These are phyloP conservation scores for Trichoderma sp. DNA, from an alignment of 2,329 filamentous ascomycete genomes.

Conservation along the genomic window DNA sequence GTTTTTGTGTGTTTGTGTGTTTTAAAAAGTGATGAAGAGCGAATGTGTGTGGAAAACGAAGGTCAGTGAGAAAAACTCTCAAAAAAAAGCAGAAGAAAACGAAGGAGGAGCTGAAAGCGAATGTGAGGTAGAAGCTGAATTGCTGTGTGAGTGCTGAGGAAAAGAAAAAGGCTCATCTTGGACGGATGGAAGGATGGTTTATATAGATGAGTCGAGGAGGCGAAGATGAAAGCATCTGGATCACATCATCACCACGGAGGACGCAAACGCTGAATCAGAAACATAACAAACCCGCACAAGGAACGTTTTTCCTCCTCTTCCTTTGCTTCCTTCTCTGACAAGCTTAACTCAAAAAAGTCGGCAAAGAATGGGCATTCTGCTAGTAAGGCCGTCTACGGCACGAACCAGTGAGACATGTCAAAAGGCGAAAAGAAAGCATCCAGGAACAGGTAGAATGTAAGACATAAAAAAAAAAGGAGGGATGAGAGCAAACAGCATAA, in stretches of 20 bases:
- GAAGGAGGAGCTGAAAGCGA: constrained; percentile 16
- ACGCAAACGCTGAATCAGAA: not conserved
- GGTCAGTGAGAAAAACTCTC: not conserved
- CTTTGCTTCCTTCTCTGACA: not conserved
- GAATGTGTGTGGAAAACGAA: constrained; percentile 10
- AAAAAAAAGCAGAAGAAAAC: not conserved
- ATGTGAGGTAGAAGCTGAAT: constrained; percentile 9
- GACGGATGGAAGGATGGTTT: not conserved
- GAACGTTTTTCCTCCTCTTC: not conserved
- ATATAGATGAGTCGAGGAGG: not conserved
- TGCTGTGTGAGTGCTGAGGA: constrained; percentile 4
- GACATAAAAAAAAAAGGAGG: not conserved
- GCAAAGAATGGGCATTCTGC: not conserved
- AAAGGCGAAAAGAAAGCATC: not conserved
- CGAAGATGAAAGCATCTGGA: not conserved
- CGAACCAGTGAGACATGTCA: not conserved
- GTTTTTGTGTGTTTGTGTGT: not conserved
- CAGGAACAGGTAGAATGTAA: not conserved
- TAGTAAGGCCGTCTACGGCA: not conserved
- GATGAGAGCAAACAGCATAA: not conserved
- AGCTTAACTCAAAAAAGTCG: not conserved
- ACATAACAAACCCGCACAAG: constrained; percentile 9
- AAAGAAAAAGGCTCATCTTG: constrained; percentile 5
- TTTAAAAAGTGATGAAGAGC: not conserved
- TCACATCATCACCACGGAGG: not conserved